phyloP scores from a whole-genome alignment of 2,329 filamentous ascomycete genomes.

The Neonectria faginata region DNA sequence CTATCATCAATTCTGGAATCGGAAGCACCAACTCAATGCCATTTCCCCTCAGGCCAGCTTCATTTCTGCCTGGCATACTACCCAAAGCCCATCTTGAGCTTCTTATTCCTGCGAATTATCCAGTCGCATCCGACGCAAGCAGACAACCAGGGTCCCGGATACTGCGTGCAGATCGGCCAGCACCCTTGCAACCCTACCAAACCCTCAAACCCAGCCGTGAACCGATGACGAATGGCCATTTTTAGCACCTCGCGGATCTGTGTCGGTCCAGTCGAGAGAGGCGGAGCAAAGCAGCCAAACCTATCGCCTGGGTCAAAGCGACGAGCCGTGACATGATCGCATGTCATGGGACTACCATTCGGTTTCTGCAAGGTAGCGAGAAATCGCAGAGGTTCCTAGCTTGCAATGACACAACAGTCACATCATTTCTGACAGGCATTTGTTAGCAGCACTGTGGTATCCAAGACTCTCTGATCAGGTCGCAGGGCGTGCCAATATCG shows the following conservation, averaged over 20 bases:
- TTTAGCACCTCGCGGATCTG: slow-evolving; percentile 17
- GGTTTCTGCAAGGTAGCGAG: slow-evolving; percentile 29
- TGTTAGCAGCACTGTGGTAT: slow-evolving; percentile 35
- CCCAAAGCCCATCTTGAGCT: slow-evolving; percentile 17
- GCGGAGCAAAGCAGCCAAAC: neutral
- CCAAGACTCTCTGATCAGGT: slow-evolving; percentile 14
- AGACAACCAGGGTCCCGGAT: slow-evolving; percentile 43
- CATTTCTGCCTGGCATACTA: slow-evolving; percentile 10
- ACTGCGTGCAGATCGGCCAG: slow-evolving; percentile 45
- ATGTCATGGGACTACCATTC: slow-evolving; percentile 22
- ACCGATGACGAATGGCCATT: slow-evolving; percentile 41
- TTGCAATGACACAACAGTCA: slow-evolving; percentile 45
- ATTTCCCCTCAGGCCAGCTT: neutral
- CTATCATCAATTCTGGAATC: slow-evolving; percentile 4
- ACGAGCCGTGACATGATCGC: slow-evolving; percentile 20
- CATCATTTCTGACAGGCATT: slow-evolving; percentile 43
- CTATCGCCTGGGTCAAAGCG: slow-evolving; percentile 10
- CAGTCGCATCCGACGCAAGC: slow-evolving; percentile 41
- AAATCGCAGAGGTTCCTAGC: slow-evolving; percentile 29
- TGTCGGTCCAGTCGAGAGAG: slow-evolving; percentile 5
- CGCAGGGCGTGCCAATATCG: slow-evolving; percentile 39
- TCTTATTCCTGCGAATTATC: slow-evolving; percentile 31
- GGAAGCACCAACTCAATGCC: neutral
- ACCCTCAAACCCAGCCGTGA: slow-evolving; percentile 30
- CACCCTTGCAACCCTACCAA: slow-evolving; percentile 37